Conservation (phyloP, 331 rosid genomes). For the Quercus tomentella region DNA sequence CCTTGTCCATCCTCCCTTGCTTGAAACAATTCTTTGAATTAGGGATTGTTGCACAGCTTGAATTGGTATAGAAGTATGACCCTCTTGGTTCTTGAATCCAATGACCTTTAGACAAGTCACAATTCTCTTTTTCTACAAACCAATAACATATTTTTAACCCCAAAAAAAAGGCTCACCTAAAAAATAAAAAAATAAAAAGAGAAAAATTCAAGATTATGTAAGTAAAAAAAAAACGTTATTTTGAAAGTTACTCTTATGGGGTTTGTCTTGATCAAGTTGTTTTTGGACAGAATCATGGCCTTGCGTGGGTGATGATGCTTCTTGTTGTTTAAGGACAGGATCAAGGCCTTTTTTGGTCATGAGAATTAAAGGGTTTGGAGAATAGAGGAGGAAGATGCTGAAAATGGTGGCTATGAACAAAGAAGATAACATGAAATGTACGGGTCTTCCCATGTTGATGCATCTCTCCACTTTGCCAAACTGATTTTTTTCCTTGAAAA, state of each 20-base stretch:
- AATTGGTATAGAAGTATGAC: slow-evolving; percentile 48
- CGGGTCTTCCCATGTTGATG: slow-evolving; percentile 14
- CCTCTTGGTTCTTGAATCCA: slow-evolving; percentile 51
- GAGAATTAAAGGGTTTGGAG: slow-evolving; percentile 42
- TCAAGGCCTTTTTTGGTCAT: slow-evolving; percentile 23
- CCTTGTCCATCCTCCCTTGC: slow-evolving; percentile 60
- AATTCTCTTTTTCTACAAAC: slow-evolving; percentile 27
- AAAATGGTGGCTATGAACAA: slow-evolving; percentile 41
- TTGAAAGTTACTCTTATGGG: slow-evolving; percentile 35
- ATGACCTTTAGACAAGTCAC: slow-evolving; percentile 66
- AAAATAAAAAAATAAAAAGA: not conserved
- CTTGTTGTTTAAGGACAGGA: not conserved
- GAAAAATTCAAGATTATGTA: not conserved
- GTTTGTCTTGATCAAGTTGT: not conserved
- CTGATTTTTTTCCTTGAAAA: slow-evolving; percentile 28
- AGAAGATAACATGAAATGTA: slow-evolving; percentile 41
- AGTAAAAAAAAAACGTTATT: not conserved
- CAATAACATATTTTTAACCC: not conserved
- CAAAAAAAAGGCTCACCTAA: not conserved
- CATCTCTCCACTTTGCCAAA: slow-evolving; percentile 39
- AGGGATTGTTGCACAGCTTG: slow-evolving; percentile 70
- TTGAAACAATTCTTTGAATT: slow-evolving; percentile 77
- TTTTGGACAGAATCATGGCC: not conserved
- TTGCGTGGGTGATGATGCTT: not conserved
- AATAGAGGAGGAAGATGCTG: slow-evolving; percentile 37